phyloP scores from a whole-genome alignment of 345 rosid genomes.

The Draba incana region DNA sequence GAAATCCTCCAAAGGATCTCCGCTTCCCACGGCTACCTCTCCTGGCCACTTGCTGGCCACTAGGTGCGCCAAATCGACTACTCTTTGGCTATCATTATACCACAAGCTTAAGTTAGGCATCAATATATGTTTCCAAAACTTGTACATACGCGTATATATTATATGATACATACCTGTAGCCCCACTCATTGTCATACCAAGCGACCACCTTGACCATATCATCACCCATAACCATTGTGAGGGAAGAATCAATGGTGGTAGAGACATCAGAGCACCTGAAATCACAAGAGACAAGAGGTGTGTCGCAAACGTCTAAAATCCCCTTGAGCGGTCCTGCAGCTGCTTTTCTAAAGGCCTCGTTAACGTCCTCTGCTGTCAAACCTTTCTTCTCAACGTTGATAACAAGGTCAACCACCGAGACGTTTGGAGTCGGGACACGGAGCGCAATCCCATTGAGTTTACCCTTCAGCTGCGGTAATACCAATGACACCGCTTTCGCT shows the following conservation, averaged over 20 bases:
- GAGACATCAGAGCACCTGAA: slow-evolving; percentile 94
- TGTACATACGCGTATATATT: background rate
- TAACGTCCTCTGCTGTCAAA: slow-evolving; percentile 81
- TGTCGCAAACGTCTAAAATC: slow-evolving; percentile 79
- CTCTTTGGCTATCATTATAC: slow-evolving; percentile 77
- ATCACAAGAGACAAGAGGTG: slow-evolving; percentile 88
- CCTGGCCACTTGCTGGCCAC: slow-evolving; percentile 96
- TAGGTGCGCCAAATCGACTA: slow-evolving; percentile 90
- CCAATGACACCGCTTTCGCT: slow-evolving; percentile 96
- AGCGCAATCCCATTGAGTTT: slow-evolving; percentile 98
- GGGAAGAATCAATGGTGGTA: slow-evolving; percentile 85
- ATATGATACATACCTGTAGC: slow-evolving; percentile 64
- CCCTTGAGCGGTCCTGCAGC: slow-evolving; percentile 90
- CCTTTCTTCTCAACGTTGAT: slow-evolving; percentile 89
- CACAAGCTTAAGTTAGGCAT: background rate
- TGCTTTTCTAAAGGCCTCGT: slow-evolving; percentile 89
- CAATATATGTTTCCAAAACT: background rate
- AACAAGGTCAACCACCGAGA: slow-evolving; percentile 93
- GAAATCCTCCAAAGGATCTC: slow-evolving; percentile 93
- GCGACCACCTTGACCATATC: slow-evolving; percentile 98
- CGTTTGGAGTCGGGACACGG: slow-evolving; percentile 98
- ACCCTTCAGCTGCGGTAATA: slow-evolving; percentile 94
- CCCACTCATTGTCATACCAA: slow-evolving; percentile 99
- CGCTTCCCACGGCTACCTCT: slow-evolving; percentile 56
- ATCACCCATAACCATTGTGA: slow-evolving; percentile 98